Evolutionary conservation across 176 grass and related monocot species (phyloP).

Genomic region (Lolium multiflorum): DNA sequence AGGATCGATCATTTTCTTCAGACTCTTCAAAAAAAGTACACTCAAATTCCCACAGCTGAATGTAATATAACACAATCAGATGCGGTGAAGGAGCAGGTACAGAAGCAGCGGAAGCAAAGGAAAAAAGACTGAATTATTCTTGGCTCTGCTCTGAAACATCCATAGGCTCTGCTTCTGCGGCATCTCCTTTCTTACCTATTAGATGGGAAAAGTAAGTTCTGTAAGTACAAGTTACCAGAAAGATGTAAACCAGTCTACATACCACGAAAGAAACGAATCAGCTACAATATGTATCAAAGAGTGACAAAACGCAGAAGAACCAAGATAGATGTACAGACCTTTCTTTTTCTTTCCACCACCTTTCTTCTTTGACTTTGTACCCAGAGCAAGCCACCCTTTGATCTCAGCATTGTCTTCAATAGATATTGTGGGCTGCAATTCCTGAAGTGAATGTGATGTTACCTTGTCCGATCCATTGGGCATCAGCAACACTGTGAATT

Average conservation of each 20-base stretch:
- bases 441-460: slow-evolving; percentile 74
- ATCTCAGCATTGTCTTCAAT: slow-evolving; percentile 83
- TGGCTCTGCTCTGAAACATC: slow-evolving; percentile 57
- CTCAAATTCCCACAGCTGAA: slow-evolving; percentile 53
- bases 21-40: slow-evolving; percentile 41
- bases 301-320: neutral
- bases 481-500: slow-evolving; percentile 96
- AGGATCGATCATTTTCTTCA: slow-evolving; percentile 39
- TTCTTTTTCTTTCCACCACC: slow-evolving; percentile 98
- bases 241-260: neutral
- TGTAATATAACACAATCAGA: slow-evolving; percentile 62
- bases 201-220: neutral
- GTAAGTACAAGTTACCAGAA: neutral
- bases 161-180: slow-evolving; percentile 77
- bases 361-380: slow-evolving; percentile 97
- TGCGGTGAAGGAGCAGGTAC: slow-evolving; percentile 45
- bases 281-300: neutral
- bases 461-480: slow-evolving; percentile 87
- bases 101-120: slow-evolving; percentile 46
- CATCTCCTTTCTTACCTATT: slow-evolving; percentile 83
- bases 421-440: slow-evolving; percentile 58
- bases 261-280: neutral
- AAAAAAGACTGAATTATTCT: slow-evolving; percentile 54
- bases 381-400: slow-evolving; percentile 93
- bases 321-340: slow-evolving; percentile 41